Evolutionary conservation across 148 eudicot genomes (phyloP).

Genomic region (Polygonum maritimum): DNA sequence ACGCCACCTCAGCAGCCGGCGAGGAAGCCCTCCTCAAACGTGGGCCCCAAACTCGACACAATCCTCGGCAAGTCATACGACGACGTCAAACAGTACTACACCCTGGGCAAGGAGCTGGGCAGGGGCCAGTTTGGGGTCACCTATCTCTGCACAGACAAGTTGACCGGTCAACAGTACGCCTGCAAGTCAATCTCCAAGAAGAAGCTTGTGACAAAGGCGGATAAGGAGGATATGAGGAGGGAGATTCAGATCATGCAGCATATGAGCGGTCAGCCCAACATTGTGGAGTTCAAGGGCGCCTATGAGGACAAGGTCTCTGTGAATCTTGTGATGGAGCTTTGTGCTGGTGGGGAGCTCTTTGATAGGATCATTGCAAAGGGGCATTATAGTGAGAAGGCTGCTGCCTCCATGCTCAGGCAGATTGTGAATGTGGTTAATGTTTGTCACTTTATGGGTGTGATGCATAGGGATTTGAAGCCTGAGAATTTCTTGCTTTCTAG

Average conservation of each 20-base stretch:
- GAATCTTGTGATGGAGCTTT: slow-evolving; percentile 72
- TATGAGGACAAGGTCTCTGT: slow-evolving; percentile 65
- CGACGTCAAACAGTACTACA: slow-evolving; percentile 46
- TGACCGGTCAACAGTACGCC: slow-evolving; percentile 44
- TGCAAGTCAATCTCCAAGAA: slow-evolving; percentile 72
- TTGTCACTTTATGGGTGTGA: slow-evolving; percentile 84
- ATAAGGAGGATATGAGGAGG: slow-evolving; percentile 74
- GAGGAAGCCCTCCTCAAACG: background rate
- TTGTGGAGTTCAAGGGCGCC: slow-evolving; percentile 76
- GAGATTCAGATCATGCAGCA: slow-evolving; percentile 88
- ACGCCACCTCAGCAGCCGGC: background rate
- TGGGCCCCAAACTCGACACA: slow-evolving; percentile 26
- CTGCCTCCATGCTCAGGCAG: slow-evolving; percentile 55
- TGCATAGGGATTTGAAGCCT: slow-evolving; percentile 84
- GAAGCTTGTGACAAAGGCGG: slow-evolving; percentile 56
- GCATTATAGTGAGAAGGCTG: slow-evolving; percentile 67
- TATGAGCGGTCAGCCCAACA: slow-evolving; percentile 72
- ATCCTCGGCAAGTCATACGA: slow-evolving; percentile 68
- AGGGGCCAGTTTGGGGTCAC: slow-evolving; percentile 77
- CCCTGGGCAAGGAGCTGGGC: slow-evolving; percentile 61
- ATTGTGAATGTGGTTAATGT: slow-evolving; percentile 78
- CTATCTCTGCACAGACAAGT: slow-evolving; percentile 36
- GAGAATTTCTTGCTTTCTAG: slow-evolving; percentile 77
- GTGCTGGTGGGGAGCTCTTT: slow-evolving; percentile 80
- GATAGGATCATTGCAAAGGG: slow-evolving; percentile 79